Evolutionary conservation across 305 asterid species (phyloP).

Genomic region (Fraxinus angustifolia): DNA sequence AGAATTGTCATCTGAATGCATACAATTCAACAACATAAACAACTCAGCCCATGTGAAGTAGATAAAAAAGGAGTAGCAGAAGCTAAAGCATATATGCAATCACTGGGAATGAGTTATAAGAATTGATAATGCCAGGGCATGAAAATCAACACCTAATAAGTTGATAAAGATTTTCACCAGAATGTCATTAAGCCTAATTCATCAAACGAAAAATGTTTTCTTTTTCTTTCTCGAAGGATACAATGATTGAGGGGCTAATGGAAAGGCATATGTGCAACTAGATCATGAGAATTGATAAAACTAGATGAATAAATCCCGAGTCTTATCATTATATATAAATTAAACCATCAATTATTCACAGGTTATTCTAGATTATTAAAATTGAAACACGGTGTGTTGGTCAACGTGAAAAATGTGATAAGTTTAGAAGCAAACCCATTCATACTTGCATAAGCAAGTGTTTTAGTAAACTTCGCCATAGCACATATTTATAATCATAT

Average conservation of each 20-base stretch:
- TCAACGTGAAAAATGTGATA: background rate
- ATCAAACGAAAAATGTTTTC: background rate
- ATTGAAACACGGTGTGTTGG: background rate
- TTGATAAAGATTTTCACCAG: background rate
- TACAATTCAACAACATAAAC: background rate
- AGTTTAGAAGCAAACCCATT: background rate
- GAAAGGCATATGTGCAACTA: background rate
- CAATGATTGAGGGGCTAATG: background rate
- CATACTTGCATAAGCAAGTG: background rate
- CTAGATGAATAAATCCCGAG: background rate
- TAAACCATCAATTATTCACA: background rate
- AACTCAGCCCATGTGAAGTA: background rate
- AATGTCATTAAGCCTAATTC: background rate
- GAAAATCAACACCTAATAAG: background rate
- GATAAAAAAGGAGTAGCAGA: background rate
- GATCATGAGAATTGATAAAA: background rate
- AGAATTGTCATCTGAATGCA: slow-evolving; percentile 50
- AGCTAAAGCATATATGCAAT: background rate
- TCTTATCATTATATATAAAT: background rate
- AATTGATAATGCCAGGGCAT: background rate
- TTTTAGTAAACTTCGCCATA: background rate
- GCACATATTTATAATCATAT: slow-evolving; percentile 22
- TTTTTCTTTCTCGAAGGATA: background rate
- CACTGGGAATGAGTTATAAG: background rate
- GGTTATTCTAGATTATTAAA: background rate